A percentile compares a stretch with the other conserved stretches of the same genome.
Evolutionary conservation across 1,284 basidiomycete genomes (phyloP).

Genomic region (Sporisorium reilianum): DNA sequence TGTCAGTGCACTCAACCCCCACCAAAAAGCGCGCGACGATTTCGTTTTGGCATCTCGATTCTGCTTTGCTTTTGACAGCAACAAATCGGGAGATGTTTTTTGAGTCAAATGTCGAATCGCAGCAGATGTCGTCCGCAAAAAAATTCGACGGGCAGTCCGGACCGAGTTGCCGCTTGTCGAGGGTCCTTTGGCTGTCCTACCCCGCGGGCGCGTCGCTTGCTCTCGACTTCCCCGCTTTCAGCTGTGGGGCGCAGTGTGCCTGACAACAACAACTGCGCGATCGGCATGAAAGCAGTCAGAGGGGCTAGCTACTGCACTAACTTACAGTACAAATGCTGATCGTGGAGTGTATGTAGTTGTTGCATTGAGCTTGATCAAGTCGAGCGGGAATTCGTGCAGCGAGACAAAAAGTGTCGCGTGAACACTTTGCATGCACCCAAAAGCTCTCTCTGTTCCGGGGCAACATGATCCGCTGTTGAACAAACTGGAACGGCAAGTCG

Average conservation of each 20-base stretch:
- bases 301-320: too few species aligned
- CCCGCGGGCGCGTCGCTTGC: slow-evolving; percentile 14
- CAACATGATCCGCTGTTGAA: background rate
- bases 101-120: background rate
- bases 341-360: too few species aligned
- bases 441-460: too few species aligned
- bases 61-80: too few species aligned
- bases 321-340: too few species aligned
- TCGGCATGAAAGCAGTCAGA: background rate
- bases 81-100: background rate
- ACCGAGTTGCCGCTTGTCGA: slow-evolving; percentile 18
- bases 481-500: too few species aligned
- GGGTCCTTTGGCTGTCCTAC: slow-evolving; percentile 13
- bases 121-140: background rate
- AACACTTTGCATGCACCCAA: background rate
- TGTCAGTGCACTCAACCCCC: too few species aligned
- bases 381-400: too few species aligned
- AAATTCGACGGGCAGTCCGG: slow-evolving; percentile 8
- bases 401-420: slow-evolving; percentile 3
- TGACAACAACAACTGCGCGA: too few species aligned
- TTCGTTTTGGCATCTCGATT: background rate
- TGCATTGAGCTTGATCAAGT: background rate
- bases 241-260: too few species aligned
- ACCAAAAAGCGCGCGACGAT: too few species aligned
- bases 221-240: background rate